phyloP scores from a whole-genome alignment of 176 grass and related monocot genomes.

The Oryza longistaminata region DNA sequence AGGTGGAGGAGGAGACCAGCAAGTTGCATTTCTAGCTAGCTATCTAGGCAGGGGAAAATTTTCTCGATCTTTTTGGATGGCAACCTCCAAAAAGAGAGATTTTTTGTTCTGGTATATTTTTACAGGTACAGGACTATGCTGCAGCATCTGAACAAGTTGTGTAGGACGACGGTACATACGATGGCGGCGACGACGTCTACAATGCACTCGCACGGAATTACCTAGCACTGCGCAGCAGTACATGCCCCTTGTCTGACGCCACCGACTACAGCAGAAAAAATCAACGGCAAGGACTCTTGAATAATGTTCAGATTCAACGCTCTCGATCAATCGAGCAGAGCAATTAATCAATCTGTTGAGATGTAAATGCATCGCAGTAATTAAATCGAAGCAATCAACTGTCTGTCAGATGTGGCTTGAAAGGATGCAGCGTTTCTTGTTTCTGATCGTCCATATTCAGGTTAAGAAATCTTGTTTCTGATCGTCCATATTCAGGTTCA shows the following conservation, averaged over 20 bases:
- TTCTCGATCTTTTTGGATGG: not conserved
- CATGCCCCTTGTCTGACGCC: not conserved
- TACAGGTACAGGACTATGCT: not conserved
- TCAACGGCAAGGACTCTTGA: not conserved
- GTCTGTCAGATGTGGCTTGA: not conserved
- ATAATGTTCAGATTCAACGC: not conserved
- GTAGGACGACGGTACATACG: not conserved
- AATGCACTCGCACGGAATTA: not conserved
- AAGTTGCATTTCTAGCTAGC: not conserved
- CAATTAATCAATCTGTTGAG: not conserved
- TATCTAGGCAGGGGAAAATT: not conserved
- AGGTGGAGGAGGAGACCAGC: not conserved
- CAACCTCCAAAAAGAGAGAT: not conserved
- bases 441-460: not conserved
- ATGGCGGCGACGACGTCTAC: not conserved
- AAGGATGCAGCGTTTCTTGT: not conserved
- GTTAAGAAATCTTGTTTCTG: not conserved
- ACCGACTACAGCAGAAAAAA: not conserved
- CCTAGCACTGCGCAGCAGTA: not conserved
- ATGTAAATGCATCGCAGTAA: not conserved
- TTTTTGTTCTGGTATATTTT: not conserved
- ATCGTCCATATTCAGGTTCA: not conserved
- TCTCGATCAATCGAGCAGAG: not conserved
- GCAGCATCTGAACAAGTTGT: not conserved
- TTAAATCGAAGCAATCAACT: not conserved